These are phyloP conservation scores for Entomortierella beljakovae DNA, from an alignment of 192 early-diverging fungal genomes.

Conservation along the genomic window DNA sequence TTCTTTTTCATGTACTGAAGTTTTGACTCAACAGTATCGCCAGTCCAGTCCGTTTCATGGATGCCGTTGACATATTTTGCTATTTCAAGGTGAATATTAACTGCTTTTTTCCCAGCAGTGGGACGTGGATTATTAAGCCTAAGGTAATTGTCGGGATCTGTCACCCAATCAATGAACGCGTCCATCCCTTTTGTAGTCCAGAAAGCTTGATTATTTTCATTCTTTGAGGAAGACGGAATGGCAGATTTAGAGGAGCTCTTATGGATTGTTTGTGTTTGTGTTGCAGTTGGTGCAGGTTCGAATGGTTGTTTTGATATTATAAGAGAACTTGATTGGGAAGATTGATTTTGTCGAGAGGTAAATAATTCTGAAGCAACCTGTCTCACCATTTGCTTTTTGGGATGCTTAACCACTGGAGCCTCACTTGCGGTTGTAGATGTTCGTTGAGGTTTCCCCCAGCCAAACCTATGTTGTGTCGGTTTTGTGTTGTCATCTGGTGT, in stretches of 20 bases:
- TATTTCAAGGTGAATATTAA: background rate
- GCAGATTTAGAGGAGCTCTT: background rate
- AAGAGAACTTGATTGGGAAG: too few species aligned
- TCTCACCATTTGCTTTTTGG: too few species aligned
- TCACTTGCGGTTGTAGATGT: too few species aligned
- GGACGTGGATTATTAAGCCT: background rate
- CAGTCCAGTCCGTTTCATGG: background rate
- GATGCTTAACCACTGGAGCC: too few species aligned
- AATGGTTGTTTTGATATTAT: too few species aligned
- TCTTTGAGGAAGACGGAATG: background rate
- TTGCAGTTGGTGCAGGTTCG: too few species aligned
- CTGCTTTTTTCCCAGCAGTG: background rate
- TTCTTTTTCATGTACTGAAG: conserved; percentile 6
- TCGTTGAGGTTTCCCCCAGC: too few species aligned
- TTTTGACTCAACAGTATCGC: background rate
- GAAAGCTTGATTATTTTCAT: background rate
- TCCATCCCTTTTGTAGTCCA: conserved; percentile 10
- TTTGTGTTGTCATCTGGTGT: too few species aligned
- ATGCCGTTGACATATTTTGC: background rate
- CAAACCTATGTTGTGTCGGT: too few species aligned
- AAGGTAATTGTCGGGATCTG: conserved; percentile 7
- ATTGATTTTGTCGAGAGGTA: too few species aligned
- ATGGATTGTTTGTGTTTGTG: too few species aligned
- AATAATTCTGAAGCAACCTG: too few species aligned
- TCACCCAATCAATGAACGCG: conserved; percentile 7